A percentile compares a stretch with the other conserved stretches of the same genome.
phyloP scores from a whole-genome alignment of 768 basidiomycete species.

The Hirschioporus abietinus region DNA sequence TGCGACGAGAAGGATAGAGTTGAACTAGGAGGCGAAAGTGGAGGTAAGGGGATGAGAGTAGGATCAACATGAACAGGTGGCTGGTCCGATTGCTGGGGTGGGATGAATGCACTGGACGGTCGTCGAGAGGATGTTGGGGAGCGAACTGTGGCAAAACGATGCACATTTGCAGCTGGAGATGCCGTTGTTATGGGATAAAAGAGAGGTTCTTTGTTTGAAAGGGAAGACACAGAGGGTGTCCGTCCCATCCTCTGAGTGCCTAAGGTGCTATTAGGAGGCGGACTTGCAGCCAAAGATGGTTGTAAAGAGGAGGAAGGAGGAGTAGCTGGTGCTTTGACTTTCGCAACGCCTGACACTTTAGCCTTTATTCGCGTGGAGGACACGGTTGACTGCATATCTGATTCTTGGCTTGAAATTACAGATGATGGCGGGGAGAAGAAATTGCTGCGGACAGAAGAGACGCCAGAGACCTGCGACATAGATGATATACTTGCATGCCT shows the following conservation, averaged over 20 bases:
- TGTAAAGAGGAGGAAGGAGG: constrained; percentile 18
- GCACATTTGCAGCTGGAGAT: constrained; percentile 51
- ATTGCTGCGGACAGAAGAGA: neutral
- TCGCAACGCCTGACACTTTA: constrained; percentile 50
- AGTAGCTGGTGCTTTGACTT: constrained; percentile 22
- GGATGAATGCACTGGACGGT: constrained; percentile 28
- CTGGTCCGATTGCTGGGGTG: constrained; percentile 21
- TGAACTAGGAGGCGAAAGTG: constrained; percentile 68
- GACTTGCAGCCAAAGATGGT: constrained; percentile 17
- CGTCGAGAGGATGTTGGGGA: constrained; percentile 26
- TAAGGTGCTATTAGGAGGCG: constrained; percentile 17
- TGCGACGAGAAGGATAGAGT: constrained; percentile 71
- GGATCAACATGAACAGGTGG: constrained; percentile 45
- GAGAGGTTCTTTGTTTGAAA: neutral
- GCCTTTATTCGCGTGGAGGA: constrained; percentile 33
- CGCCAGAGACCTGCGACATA: constrained; percentile 2
- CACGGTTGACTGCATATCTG: neutral
- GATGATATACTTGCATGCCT: constrained; percentile 10
- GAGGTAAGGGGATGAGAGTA: constrained; percentile 51
- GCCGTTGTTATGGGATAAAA: constrained; percentile 53
- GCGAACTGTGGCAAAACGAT: constrained; percentile 41
- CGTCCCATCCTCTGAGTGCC: constrained; percentile 2
- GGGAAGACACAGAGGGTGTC: constrained; percentile 24
- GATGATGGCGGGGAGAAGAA: neutral
- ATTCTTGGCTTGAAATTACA: constrained; percentile 1